A percentile compares a stretch with the other conserved stretches of the same genome.
phyloP scores from a whole-genome alignment of 2,329 filamentous ascomycete genomes.

The Blastomyces gilchristii region DNA sequence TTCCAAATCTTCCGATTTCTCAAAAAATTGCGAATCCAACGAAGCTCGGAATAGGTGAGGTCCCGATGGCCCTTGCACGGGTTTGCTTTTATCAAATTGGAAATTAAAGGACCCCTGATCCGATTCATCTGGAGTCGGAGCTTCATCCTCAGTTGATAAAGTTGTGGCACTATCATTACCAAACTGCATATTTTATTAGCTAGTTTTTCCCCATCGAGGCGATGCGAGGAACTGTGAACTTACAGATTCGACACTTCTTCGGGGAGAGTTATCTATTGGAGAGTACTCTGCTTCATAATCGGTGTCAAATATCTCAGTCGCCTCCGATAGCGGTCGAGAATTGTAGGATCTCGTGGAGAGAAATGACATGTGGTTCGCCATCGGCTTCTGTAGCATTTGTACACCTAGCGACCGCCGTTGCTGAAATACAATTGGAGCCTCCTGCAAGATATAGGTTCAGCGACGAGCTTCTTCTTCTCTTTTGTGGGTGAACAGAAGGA shows the following conservation, averaged over 20 bases:
- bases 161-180: slow-evolving; percentile 65
- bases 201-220: background rate
- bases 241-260: slow-evolving; percentile 39
- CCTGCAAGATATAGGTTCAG: slow-evolving; percentile 8
- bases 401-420: slow-evolving; percentile 11
- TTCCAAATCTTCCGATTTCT: slow-evolving; percentile 12
- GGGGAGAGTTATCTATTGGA: slow-evolving; percentile 38
- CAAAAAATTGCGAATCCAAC: slow-evolving; percentile 16
- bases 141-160: slow-evolving; percentile 76
- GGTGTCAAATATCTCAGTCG: slow-evolving; percentile 29
- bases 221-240: slow-evolving; percentile 5
- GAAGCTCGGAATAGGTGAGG: slow-evolving; percentile 79
- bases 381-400: slow-evolving; percentile 14
- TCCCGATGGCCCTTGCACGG: slow-evolving; percentile 69
- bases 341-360: slow-evolving; percentile 15
- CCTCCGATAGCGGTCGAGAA: slow-evolving; percentile 24
- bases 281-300: slow-evolving; percentile 38
- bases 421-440: slow-evolving; percentile 10
- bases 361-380: slow-evolving; percentile 11
- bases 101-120: slow-evolving; percentile 52
- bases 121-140: slow-evolving; percentile 62
- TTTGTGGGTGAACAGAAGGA: background rate
- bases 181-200: slow-evolving; percentile 15
- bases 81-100: slow-evolving; percentile 44
- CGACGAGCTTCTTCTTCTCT: background rate